These are phyloP conservation scores for Pichia manshurica DNA, from an alignment of 805 yeast species.

Conservation along the genomic window DNA sequence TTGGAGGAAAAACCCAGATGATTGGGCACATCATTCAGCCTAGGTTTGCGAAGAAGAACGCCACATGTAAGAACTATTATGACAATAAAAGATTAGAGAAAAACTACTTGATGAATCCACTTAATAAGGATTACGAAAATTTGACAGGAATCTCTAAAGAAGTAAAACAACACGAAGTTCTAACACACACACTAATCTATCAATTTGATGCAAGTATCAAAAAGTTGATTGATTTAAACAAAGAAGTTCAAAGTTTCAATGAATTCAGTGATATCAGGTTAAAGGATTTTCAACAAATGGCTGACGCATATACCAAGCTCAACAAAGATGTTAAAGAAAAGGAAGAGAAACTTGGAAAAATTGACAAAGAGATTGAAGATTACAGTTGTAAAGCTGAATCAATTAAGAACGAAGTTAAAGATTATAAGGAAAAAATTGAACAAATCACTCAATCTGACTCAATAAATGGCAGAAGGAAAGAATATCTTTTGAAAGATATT, in stretches of 20 bases:
- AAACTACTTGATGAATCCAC: slow-evolving; percentile 66
- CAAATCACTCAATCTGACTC: background rate
- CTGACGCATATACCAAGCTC: slow-evolving; percentile 41
- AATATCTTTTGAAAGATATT: slow-evolving; percentile 34
- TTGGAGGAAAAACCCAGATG: slow-evolving; percentile 24
- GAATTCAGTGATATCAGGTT: slow-evolving; percentile 36
- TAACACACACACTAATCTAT: slow-evolving; percentile 61
- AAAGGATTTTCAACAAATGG: slow-evolving; percentile 38
- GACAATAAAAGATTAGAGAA: slow-evolving; percentile 56
- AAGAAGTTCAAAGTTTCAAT: slow-evolving; percentile 44
- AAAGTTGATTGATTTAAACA: slow-evolving; percentile 37
- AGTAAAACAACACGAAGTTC: slow-evolving; percentile 27
- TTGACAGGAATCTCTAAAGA: slow-evolving; percentile 34
- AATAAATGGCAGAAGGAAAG: slow-evolving; percentile 13
- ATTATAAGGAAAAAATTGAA: slow-evolving; percentile 3
- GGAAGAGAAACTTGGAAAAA: slow-evolving; percentile 26
- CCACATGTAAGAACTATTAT: slow-evolving; percentile 38
- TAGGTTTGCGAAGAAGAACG: slow-evolving; percentile 19
- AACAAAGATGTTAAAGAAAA: slow-evolving; percentile 40
- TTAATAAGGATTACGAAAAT: slow-evolving; percentile 33
- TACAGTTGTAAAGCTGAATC: slow-evolving; percentile 14
- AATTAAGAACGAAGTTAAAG: slow-evolving; percentile 15
- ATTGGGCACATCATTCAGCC: slow-evolving; percentile 30
- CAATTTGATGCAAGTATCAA: slow-evolving; percentile 45
- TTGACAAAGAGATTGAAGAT: slow-evolving; percentile 28